A percentile compares a stretch with the other conserved stretches of the same genome.
phyloP scores from a whole-genome alignment of 140 eudicot genomes.

The Eryngium alpinum region DNA sequence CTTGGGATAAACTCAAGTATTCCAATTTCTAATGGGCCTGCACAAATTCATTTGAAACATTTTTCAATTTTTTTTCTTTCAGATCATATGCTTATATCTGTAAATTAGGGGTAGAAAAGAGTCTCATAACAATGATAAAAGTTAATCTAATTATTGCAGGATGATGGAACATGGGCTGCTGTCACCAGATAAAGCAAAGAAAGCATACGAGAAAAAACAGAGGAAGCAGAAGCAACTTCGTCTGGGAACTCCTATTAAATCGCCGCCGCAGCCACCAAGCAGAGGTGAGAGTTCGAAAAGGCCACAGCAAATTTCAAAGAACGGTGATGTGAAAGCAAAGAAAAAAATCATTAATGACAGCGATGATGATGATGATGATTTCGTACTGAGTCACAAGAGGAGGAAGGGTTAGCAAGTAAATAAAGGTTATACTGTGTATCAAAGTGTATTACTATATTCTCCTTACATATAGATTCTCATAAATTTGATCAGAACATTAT shows the following conservation, averaged over 20 bases:
- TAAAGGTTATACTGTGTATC: slow-evolving; percentile 8
- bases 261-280: slow-evolving; percentile 47
- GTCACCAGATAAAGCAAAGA: slow-evolving; percentile 81
- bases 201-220: slow-evolving; percentile 79
- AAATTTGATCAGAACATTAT: background rate
- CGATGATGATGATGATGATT: slow-evolving; percentile 40
- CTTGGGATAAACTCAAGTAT: too few relatives aligned
- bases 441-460: slow-evolving; percentile 1
- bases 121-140: background rate
- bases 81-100: background rate
- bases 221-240: slow-evolving; percentile 76
- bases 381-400: slow-evolving; percentile 61
- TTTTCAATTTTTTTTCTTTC: background rate
- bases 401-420: slow-evolving; percentile 48
- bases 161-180: slow-evolving; percentile 95
- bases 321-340: slow-evolving; percentile 65
- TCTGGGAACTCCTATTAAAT: slow-evolving; percentile 68
- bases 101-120: background rate
- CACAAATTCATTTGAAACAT: too few relatives aligned
- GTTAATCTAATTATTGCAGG: slow-evolving; percentile 36
- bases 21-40: too few relatives aligned
- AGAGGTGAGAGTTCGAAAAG: slow-evolving; percentile 55
- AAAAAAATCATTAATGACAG: slow-evolving; percentile 45
- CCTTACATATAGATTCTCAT: slow-evolving; percentile 4
- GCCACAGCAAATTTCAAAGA: slow-evolving; percentile 51